Evolutionary conservation across 345 rosid genomes (phyloP).

Genomic region (Sonneratia alba): DNA sequence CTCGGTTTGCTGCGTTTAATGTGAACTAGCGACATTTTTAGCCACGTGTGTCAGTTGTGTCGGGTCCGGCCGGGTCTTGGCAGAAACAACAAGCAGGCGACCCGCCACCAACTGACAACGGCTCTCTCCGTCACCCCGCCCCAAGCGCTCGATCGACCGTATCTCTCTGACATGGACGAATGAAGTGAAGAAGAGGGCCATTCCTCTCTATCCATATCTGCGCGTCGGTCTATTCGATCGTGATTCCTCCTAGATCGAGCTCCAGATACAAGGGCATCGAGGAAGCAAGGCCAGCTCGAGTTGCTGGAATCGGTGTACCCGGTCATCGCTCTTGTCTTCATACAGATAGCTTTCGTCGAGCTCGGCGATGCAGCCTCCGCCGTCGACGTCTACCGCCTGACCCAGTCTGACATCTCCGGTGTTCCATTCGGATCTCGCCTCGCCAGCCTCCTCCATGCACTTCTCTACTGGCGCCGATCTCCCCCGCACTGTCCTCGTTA

Average conservation of each 20-base stretch:
- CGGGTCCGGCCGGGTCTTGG: background rate
- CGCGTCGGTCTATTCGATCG: background rate
- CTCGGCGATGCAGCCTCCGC: constrained; percentile 94
- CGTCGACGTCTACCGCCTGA: constrained; percentile 89
- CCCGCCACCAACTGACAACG: background rate
- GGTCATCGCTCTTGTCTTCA: constrained; percentile 50
- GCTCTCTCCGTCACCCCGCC: background rate
- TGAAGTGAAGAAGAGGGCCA: background rate
- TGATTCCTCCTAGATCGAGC: constrained; percentile 60
- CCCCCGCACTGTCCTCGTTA: constrained; percentile 74
- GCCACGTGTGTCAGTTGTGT: background rate
- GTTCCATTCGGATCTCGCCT: constrained; percentile 87
- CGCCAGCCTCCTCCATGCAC: constrained; percentile 64
- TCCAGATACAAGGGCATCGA: constrained; percentile 24
- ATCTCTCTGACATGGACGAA: background rate
- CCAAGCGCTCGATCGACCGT: too few species aligned
- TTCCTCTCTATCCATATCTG: background rate
- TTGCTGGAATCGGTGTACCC: constrained; percentile 63
- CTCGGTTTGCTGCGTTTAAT: background rate
- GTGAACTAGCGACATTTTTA: background rate
- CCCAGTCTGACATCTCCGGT: constrained; percentile 90
- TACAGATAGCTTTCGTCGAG: constrained; percentile 77
- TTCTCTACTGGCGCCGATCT: constrained; percentile 75
- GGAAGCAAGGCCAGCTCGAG: constrained; percentile 24
- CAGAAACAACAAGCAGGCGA: background rate